phyloP scores from a whole-genome alignment of 768 basidiomycete species.

The Melanogaster broomeanus region DNA sequence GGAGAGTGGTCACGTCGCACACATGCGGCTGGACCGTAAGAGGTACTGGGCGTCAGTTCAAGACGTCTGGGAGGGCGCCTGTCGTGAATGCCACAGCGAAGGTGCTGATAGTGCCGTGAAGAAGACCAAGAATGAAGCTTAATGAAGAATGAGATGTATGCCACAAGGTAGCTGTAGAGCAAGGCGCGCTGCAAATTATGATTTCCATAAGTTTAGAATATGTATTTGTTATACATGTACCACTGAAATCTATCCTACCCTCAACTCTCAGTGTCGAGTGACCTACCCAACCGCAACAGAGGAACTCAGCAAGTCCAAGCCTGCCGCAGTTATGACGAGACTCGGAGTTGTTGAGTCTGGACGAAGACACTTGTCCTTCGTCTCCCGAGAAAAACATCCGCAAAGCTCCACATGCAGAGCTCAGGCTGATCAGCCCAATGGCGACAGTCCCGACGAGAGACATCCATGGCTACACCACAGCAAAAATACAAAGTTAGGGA shows the following conservation, averaged over 20 bases:
- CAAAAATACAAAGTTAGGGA: background rate
- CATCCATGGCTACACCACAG: constrained; percentile 4
- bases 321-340: background rate
- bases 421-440: background rate
- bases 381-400: background rate
- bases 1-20: constrained; percentile 36
- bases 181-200: too few species aligned
- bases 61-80: constrained; percentile 21
- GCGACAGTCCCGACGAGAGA: constrained; percentile 3
- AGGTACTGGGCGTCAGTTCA: constrained; percentile 28
- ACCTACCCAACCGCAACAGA: too few species aligned
- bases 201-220: too few species aligned
- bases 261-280: too few species aligned
- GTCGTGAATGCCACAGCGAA: constrained; percentile 1
- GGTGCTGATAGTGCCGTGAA: background rate
- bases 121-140: too few species aligned
- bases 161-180: background rate
- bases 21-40: constrained; percentile 32
- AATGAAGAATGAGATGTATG: background rate
- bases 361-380: background rate
- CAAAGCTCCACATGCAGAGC: constrained; percentile 4
- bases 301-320: background rate
- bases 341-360: background rate
- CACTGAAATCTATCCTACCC: too few species aligned
- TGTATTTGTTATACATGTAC: too few species aligned